These are phyloP conservation scores for Hortaea sp. DNA, from an alignment of 2,329 filamentous ascomycete species.

Conservation along the genomic window DNA sequence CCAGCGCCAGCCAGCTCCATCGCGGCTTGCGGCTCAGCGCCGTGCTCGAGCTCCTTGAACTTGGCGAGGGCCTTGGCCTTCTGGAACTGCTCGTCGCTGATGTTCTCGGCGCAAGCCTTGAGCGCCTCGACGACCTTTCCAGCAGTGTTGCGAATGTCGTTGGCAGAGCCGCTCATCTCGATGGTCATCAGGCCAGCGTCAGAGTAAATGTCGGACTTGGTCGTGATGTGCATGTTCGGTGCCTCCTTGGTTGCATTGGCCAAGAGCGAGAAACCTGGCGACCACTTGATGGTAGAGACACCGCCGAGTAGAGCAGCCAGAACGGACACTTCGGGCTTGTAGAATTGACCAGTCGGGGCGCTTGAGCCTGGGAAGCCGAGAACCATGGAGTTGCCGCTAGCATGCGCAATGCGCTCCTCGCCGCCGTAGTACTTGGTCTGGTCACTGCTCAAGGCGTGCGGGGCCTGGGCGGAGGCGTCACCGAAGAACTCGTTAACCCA, in stretches of 20 bases:
- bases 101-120: slow-evolving; percentile 61
- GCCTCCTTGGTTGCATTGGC: slow-evolving; percentile 63
- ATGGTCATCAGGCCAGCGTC: slow-evolving; percentile 86
- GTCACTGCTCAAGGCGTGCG: slow-evolving; percentile 47
- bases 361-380: slow-evolving; percentile 89
- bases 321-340: slow-evolving; percentile 84
- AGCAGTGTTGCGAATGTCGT: slow-evolving; percentile 63
- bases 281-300: slow-evolving; percentile 89
- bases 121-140: slow-evolving; percentile 69
- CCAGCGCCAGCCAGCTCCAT: slow-evolving; percentile 77
- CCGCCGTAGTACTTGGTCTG: slow-evolving; percentile 86
- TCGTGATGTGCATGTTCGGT: slow-evolving; percentile 57
- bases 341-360: slow-evolving; percentile 57
- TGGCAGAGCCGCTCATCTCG: slow-evolving; percentile 65
- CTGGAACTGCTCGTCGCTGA: slow-evolving; percentile 74
- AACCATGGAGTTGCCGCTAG: slow-evolving; percentile 69
- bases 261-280: slow-evolving; percentile 81
- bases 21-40: slow-evolving; percentile 66
- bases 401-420: slow-evolving; percentile 78
- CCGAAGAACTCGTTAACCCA: slow-evolving; percentile 94
- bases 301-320: slow-evolving; percentile 84
- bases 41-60: slow-evolving; percentile 77
- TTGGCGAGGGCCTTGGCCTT: slow-evolving; percentile 92
- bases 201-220: slow-evolving; percentile 77
- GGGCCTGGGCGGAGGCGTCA: slow-evolving; percentile 46